Percentiles rank a stretch among this genome's conserved stretches.
Evolutionary conservation across 169 alveolate genomes (phyloP).

Genomic region (Besnoitia besnoiti): DNA sequence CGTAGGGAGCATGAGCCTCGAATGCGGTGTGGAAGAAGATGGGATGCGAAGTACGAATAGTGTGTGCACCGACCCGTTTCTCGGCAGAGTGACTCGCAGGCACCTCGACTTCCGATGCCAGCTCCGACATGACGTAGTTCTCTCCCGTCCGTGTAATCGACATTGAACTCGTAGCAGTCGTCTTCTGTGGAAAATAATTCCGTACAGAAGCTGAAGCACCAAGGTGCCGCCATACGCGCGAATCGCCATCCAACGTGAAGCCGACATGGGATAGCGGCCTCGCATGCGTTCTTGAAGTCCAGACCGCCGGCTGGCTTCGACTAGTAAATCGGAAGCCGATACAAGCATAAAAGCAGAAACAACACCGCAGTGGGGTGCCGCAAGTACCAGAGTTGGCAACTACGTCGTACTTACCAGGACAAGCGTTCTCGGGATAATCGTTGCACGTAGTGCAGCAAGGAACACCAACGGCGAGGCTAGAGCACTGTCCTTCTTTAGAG

Average conservation of each 20-base stretch:
- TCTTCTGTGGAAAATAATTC: not conserved
- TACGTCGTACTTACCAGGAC: conserved; percentile 22
- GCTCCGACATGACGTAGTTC: conserved; percentile 2
- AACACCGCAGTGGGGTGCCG: not conserved
- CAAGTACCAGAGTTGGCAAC: not conserved
- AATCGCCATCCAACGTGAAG: no score
- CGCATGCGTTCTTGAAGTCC: no score
- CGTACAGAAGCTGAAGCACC: not conserved
- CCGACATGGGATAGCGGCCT: no score
- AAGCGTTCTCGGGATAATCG: not conserved
- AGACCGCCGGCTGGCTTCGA: not conserved
- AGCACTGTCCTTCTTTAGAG: not conserved
- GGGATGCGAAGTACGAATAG: not conserved
- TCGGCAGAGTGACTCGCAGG: conserved; percentile 26
- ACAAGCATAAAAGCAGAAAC: no score
- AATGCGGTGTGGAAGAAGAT: not conserved
- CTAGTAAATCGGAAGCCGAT: no score
- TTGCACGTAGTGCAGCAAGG: conserved; percentile 9
- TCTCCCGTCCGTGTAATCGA: conserved; percentile 25
- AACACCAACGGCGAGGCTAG: not conserved
- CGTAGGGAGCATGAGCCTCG: conserved; percentile 33
- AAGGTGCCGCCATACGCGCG: no score
- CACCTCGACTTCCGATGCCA: conserved; percentile 9
- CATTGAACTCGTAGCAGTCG: conserved; percentile 38
- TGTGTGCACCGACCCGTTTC: conserved; percentile 21